phyloP scores from a whole-genome alignment of 2,329 filamentous ascomycete genomes.

The Cordyceps cicadae region DNA sequence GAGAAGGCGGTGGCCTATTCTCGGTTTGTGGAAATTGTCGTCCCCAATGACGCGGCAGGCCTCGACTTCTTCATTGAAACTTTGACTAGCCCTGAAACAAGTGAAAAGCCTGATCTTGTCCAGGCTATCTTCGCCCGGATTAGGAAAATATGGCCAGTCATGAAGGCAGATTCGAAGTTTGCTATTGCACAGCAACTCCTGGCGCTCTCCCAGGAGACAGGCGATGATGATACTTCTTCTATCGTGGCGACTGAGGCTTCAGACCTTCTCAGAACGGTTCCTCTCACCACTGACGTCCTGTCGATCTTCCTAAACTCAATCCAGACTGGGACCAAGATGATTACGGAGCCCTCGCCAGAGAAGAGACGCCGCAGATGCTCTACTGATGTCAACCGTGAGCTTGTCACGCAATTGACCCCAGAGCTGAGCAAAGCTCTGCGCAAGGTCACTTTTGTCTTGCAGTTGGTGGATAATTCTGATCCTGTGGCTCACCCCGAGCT shows the following conservation, averaged over 20 bases:
- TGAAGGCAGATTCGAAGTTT: constrained; percentile 56
- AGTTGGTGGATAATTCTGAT: constrained; percentile 74
- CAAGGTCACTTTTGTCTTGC: constrained; percentile 77
- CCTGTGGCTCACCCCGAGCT: constrained; percentile 69
- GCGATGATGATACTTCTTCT: constrained; percentile 24
- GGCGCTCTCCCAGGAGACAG: constrained; percentile 45
- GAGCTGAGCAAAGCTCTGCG: constrained; percentile 61
- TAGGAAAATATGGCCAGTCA: constrained; percentile 60
- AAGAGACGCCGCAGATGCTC: constrained; percentile 76
- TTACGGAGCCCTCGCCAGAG: constrained; percentile 61
- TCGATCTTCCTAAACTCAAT: constrained; percentile 65
- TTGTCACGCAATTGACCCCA: constrained; percentile 52
- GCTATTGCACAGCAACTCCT: constrained; percentile 56
- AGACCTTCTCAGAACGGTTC: constrained; percentile 63
- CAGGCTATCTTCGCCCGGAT: constrained; percentile 61
- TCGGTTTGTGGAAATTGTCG: constrained; percentile 42
- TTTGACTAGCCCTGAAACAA: constrained; percentile 32
- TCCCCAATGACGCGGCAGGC: constrained; percentile 44
- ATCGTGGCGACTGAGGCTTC: constrained; percentile 52
- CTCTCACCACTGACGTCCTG: constrained; percentile 66
- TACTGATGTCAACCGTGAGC: constrained; percentile 53
- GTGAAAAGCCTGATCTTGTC: constrained; percentile 44
- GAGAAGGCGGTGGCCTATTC: constrained; percentile 35
- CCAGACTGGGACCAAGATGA: constrained; percentile 63
- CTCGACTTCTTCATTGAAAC: constrained; percentile 44